Conservation (phyloP, 768 basidiomycete genomes). For the Mycena galopus region DNA sequence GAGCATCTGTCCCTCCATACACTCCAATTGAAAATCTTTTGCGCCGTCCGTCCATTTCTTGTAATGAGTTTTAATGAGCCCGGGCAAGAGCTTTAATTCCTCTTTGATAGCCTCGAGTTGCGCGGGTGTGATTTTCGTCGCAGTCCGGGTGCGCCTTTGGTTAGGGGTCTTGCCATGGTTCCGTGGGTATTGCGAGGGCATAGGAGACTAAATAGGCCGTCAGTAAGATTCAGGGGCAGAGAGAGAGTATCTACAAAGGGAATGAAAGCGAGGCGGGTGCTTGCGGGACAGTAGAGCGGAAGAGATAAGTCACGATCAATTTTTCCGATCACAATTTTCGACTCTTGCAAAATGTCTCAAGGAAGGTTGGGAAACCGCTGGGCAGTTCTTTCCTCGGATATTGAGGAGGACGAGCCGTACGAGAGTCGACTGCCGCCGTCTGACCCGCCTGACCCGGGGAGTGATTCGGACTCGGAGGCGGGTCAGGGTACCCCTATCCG, state of each 20-base stretch:
- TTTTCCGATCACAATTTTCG: background rate
- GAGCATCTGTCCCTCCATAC: constrained; percentile 21
- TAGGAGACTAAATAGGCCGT: background rate
- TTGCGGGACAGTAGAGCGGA: background rate
- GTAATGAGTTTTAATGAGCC: constrained; percentile 13
- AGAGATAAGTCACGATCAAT: no score
- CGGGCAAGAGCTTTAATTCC: constrained; percentile 26
- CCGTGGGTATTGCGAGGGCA: background rate
- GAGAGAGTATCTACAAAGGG: background rate
- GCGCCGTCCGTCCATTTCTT: constrained; percentile 24
- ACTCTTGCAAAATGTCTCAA: background rate
- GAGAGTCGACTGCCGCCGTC: background rate
- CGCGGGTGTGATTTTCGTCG: background rate
- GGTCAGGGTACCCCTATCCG: no score
- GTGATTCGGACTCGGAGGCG: no score
- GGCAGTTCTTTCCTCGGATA: background rate
- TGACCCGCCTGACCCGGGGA: background rate
- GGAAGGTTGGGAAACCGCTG: no score
- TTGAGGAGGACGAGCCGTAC: background rate
- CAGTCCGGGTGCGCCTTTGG: no score
- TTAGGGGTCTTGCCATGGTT: background rate
- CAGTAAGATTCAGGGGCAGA: background rate
- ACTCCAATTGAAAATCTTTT: constrained; percentile 19
- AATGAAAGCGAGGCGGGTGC: no score
- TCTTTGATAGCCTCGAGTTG: background rate